phyloP scores from a whole-genome alignment of 192 early-diverging fungal genomes.

The Coemansia sp. region DNA sequence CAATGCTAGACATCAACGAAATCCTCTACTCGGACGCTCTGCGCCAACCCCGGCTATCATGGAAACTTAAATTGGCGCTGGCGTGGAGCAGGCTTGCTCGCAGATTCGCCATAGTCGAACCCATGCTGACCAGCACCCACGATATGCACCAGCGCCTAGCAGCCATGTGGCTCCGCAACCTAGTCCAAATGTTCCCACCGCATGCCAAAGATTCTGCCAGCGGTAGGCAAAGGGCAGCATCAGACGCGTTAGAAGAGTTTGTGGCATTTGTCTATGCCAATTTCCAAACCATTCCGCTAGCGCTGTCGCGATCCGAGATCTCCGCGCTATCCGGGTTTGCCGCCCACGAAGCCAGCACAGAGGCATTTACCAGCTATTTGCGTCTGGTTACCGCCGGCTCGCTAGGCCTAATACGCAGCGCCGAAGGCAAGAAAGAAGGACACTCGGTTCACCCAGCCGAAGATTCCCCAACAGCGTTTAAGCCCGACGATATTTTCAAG shows the following conservation, averaged over 20 bases:
- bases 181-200: slow-evolving; percentile 30
- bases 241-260: slow-evolving; percentile 11
- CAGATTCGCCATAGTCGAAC: slow-evolving; percentile 34
- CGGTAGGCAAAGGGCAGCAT: not conserved
- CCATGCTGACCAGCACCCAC: slow-evolving; percentile 26
- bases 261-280: slow-evolving; percentile 9
- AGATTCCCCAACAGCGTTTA: not conserved
- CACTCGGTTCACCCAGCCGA: not conserved
- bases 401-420: slow-evolving; percentile 8
- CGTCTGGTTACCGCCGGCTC: slow-evolving; percentile 13
- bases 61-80: slow-evolving; percentile 38
- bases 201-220: too few species aligned
- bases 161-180: slow-evolving; percentile 26
- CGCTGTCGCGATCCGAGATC: slow-evolving; percentile 16
- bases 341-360: not conserved
- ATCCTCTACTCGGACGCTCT: slow-evolving; percentile 11
- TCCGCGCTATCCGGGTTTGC: slow-evolving; percentile 16
- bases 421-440: not conserved
- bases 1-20: slow-evolving; percentile 29
- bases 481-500: not conserved
- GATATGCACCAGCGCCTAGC: slow-evolving; percentile 37
- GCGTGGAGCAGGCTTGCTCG: slow-evolving; percentile 41
- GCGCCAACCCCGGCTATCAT: slow-evolving; percentile 14
- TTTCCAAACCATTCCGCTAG: slow-evolving; percentile 27
- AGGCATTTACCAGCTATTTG: slow-evolving; percentile 5